These are phyloP conservation scores for Panus rudis DNA, from an alignment of 768 basidiomycete genomes.

Conservation along the genomic window DNA sequence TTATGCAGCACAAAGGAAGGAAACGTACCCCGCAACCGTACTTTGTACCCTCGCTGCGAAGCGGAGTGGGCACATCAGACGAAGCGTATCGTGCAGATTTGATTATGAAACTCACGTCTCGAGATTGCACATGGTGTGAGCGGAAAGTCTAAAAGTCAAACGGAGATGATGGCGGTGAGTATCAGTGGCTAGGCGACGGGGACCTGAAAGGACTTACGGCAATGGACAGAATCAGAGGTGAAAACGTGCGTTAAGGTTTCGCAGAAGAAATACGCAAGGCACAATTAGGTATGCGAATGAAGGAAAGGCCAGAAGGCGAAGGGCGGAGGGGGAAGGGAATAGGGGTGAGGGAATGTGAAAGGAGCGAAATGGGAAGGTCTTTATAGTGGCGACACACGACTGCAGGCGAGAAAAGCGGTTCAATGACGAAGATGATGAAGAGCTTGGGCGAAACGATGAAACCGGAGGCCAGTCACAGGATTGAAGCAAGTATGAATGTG, in stretches of 20 bases:
- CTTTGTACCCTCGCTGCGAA: slow-evolving; percentile 64
- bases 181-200: background rate
- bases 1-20: slow-evolving; percentile 6
- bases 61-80: slow-evolving; percentile 20
- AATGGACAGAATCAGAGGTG: slow-evolving; percentile 11
- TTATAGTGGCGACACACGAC: slow-evolving; percentile 1
- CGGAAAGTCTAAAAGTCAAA: slow-evolving; percentile 11
- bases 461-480: slow-evolving; percentile 17
- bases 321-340: slow-evolving; percentile 10
- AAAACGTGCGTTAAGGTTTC: slow-evolving; percentile 11
- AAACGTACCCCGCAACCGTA: slow-evolving; percentile 55
- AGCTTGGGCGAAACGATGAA: background rate
- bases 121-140: slow-evolving; percentile 30
- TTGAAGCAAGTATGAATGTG: slow-evolving; percentile 9
- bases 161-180: background rate
- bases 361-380: slow-evolving; percentile 6
- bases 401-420: background rate
- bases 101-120: slow-evolving; percentile 25
- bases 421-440: background rate
- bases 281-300: too few relatives aligned
- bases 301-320: too few relatives aligned
- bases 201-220: slow-evolving; percentile 1
- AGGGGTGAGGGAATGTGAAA: slow-evolving; percentile 8
- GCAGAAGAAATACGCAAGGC: too few relatives aligned
- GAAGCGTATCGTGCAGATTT: slow-evolving; percentile 10